A percentile compares a stretch with the other conserved stretches of the same genome.
Conservation (phyloP, 371 early-diverging fungal species). For the Entomophthora muscae region DNA sequence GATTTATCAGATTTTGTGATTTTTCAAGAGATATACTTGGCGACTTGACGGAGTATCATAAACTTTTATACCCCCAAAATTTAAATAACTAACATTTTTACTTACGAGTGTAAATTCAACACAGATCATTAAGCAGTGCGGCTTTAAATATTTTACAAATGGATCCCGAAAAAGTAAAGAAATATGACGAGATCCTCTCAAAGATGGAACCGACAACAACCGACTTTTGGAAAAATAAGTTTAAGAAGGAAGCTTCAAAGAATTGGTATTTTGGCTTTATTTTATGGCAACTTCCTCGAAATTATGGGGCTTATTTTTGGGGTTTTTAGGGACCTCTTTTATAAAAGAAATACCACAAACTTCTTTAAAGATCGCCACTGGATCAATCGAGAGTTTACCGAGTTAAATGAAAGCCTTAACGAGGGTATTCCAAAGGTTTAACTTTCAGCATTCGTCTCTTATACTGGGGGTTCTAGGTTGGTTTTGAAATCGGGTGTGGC, state of each 20-base stretch:
- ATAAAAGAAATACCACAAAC: constrained; percentile 82
- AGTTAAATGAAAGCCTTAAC: constrained; percentile 20
- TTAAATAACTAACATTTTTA: too few relatives aligned
- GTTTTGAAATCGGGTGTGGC: constrained; percentile 82
- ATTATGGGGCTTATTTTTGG: not conserved
- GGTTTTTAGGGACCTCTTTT: constrained; percentile 52
- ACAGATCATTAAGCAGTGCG: too few relatives aligned
- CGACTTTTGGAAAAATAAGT: constrained; percentile 7
- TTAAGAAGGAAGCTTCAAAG: constrained; percentile 7
- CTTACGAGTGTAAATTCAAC: too few relatives aligned
- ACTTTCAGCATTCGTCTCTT: not conserved
- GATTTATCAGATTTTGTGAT: too few relatives aligned
- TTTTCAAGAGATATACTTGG: too few relatives aligned
- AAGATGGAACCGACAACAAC: constrained; percentile 7
- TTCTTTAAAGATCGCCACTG: constrained; percentile 93
- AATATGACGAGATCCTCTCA: constrained; percentile 10
- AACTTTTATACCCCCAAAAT: too few relatives aligned
- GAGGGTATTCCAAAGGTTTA: not conserved
- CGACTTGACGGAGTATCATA: too few relatives aligned
- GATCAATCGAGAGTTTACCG: constrained; percentile 90
- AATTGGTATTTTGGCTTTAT: constrained; percentile 6
- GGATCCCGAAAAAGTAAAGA: not conserved
- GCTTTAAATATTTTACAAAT: not conserved
- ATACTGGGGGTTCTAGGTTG: not conserved
- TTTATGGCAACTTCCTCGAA: not conserved